Evolutionary conservation across 2,329 filamentous ascomycete species (phyloP).

Genomic region (Triangularia verruculosa): DNA sequence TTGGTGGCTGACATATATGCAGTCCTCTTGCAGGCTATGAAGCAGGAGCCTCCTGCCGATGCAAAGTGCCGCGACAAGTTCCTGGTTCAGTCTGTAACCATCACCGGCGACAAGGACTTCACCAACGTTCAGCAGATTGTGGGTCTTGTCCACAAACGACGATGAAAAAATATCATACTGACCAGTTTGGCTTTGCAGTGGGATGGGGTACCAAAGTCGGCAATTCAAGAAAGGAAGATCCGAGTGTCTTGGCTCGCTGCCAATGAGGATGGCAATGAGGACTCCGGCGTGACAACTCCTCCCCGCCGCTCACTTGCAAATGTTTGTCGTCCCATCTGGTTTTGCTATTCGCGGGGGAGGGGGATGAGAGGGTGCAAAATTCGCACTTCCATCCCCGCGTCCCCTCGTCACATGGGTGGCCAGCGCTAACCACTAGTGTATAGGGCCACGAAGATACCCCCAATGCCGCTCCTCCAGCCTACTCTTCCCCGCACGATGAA

Average conservation of each 20-base stretch:
- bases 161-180: slow-evolving; percentile 18
- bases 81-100: slow-evolving; percentile 85
- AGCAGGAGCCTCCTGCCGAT: slow-evolving; percentile 82
- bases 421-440: slow-evolving; percentile 3
- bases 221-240: slow-evolving; percentile 92
- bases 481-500: slow-evolving; percentile 33
- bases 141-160: slow-evolving; percentile 36
- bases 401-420: not conserved
- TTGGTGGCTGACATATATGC: slow-evolving; percentile 28
- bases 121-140: slow-evolving; percentile 78
- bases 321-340: slow-evolving; percentile 28
- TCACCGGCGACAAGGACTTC: slow-evolving; percentile 81
- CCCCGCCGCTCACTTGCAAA: slow-evolving; percentile 29
- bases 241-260: slow-evolving; percentile 79
- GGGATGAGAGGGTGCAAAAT: not conserved
- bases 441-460: slow-evolving; percentile 32
- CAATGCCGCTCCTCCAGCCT: slow-evolving; percentile 29
- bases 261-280: slow-evolving; percentile 39
- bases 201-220: slow-evolving; percentile 71
- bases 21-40: slow-evolving; percentile 98
- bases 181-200: slow-evolving; percentile 55
- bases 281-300: slow-evolving; percentile 30
- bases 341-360: not conserved
- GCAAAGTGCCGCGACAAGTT: slow-evolving; percentile 97
- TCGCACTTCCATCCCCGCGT: not conserved